Conservation (phyloP, 108 stramenopile species). For the Chaetoceros tenuissimus region DNA sequence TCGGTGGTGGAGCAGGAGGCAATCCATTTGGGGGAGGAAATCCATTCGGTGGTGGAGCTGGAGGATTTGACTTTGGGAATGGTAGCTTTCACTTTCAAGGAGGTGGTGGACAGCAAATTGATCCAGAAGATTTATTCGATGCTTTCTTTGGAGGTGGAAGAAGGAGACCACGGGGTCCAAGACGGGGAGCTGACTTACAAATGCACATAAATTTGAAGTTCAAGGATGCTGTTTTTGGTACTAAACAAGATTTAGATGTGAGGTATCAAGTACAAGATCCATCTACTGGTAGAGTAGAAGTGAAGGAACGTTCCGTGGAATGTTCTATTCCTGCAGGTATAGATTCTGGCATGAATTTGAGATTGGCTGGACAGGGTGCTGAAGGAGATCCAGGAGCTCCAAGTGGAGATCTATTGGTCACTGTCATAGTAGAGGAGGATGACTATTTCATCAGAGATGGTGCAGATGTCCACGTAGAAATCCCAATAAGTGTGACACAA, state of each 20-base stretch:
- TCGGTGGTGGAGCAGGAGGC: conserved; percentile 35
- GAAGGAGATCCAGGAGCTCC: conserved; percentile 87
- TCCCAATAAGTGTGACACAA: conserved; percentile 70
- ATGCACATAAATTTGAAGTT: conserved; percentile 77
- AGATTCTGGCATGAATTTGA: conserved; percentile 88
- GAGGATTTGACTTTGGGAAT: conserved; percentile 54
- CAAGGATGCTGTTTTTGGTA: conserved; percentile 85
- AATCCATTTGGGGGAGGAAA: conserved; percentile 52
- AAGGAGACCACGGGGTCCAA: conserved; percentile 60
- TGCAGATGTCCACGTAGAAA: conserved; percentile 71
- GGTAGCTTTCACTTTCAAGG: conserved; percentile 46
- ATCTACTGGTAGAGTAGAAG: conserved; percentile 46
- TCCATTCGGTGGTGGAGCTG: conserved; percentile 36
- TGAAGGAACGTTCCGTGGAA: conserved; percentile 74
- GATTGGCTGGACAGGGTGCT: conserved; percentile 82
- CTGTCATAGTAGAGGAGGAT: conserved; percentile 80
- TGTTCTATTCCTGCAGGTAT: conserved; percentile 92
- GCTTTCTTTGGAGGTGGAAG: conserved; percentile 70
- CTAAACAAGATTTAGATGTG: conserved; percentile 69
- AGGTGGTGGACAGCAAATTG: conserved; percentile 47
- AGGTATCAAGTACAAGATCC: conserved; percentile 63
- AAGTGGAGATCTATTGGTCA: conserved; percentile 82
- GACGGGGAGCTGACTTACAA: conserved; percentile 83
- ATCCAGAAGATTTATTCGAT: conserved; percentile 85
- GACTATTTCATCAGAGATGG: conserved; percentile 87